phyloP scores from a whole-genome alignment of 306 rosid genomes.

The Begonia loranthoides region DNA sequence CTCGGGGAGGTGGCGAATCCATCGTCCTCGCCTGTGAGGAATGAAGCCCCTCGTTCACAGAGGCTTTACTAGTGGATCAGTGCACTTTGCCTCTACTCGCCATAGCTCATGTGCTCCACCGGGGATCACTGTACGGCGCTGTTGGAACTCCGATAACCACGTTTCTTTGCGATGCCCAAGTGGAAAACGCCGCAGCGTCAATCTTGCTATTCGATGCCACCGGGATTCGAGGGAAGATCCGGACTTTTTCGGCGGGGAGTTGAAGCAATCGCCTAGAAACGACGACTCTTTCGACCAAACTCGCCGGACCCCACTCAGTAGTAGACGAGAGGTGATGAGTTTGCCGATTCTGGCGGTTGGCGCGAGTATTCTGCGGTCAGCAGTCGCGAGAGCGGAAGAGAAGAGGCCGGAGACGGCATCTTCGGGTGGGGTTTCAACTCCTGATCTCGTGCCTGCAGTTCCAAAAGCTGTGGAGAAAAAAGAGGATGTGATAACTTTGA shows the following conservation, averaged over 20 bases:
- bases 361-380: constrained; percentile 45
- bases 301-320: constrained; percentile 6
- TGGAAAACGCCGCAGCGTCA: constrained; percentile 19
- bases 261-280: constrained; percentile 1
- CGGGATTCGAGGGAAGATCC: constrained; percentile 10
- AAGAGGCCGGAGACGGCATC: constrained; percentile 11
- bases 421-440: constrained; percentile 7
- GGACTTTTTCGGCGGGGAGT: constrained; percentile 1
- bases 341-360: constrained; percentile 54
- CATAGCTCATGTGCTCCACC: constrained; percentile 14
- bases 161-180: constrained; percentile 13
- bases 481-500: constrained; percentile 55
- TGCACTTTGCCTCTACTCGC: constrained; percentile 17
- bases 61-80: constrained; percentile 19
- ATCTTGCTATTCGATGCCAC: constrained; percentile 16
- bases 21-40: constrained; percentile 3
- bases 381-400: constrained; percentile 45
- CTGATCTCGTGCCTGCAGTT: constrained; percentile 2
- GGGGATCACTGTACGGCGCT: constrained; percentile 6
- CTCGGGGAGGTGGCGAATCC: no score
- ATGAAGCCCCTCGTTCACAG: constrained; percentile 43
- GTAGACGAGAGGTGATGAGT: constrained; percentile 42
- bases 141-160: constrained; percentile 4
- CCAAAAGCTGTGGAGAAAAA: constrained; percentile 24
- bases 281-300: constrained; percentile 5